Evolutionary conservation across 2,329 filamentous ascomycete species (phyloP), one percentile per base, ranked within the genome.

Genomic region (Microthyrium microscopicum): DNA sequence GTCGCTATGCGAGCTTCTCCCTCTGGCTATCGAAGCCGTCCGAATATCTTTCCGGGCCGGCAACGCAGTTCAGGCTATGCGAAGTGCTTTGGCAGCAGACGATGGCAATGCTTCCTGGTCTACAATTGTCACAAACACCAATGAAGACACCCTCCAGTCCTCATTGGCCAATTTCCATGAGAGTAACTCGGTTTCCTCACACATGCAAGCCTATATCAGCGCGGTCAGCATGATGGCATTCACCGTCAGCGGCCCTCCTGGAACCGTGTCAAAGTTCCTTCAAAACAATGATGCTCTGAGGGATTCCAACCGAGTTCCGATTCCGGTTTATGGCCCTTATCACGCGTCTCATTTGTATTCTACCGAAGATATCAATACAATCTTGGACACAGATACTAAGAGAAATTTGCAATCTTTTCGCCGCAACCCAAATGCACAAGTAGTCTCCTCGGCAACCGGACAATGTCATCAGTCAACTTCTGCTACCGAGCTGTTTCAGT

Each of bases 201-300:
- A 39, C 22, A 36, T 31, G 20, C 31, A 26, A 3, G 39, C 38
- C 3, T 75, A 72, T 43, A 49, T 73, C 36, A 72, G 68, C 47
- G 64, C 66, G 13, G 52, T 62, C 16, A 62, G 61, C 4, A 46
- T 58, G 16, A 60, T 50, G 34, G 64, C 68, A 24, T 51, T 73
- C 36, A 73, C 68, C 12, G 61, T 73, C 46, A 71, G 66, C 41
- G 69, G 66, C 29, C 68, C 69, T 16, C 69, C 69, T 5, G 55
- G 56, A 8, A 63, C 62, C 4, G 60, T 68, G 21, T 58, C 61
- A 40, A 55, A 58, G 16, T 57, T 72, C 34, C 63, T 71, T 42
- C 52, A 53, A 35, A 53, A 69, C 34, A 55, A 51, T 16, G 55
- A 60, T 20, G 52, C 61, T 24, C 57, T 68, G 27, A 58, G 58